A percentile compares a stretch with the other conserved stretches of the same genome.
Conservation (phyloP, 768 basidiomycete species). For the Russula abietina region DNA sequence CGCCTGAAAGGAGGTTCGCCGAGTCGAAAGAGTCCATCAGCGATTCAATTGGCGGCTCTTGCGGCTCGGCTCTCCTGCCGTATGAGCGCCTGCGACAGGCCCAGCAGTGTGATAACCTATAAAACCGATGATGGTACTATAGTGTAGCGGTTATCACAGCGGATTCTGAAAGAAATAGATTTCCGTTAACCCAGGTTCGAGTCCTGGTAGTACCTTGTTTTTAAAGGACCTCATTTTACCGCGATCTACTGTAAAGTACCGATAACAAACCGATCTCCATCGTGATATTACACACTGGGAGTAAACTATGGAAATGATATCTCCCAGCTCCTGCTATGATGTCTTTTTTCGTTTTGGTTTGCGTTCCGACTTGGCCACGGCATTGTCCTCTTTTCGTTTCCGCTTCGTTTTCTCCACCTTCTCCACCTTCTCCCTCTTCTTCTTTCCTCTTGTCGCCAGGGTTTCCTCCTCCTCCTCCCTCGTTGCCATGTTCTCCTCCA, state of each 20-base stretch:
- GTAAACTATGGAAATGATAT: neutral
- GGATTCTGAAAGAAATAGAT: constrained; percentile 32
- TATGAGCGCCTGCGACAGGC: neutral
- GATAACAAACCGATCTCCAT: neutral
- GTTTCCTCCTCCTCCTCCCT: constrained; percentile 24
- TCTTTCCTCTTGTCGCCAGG: neutral
- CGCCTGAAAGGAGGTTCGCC: constrained; percentile 27
- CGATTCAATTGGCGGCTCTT: neutral
- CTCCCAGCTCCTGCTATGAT: neutral
- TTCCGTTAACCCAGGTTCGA: constrained; percentile 26
- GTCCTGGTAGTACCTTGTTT: constrained; percentile 21
- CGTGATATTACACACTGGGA: neutral
- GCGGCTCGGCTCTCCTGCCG: too few species aligned
- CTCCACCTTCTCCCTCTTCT: constrained; percentile 22
- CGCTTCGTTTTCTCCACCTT: constrained; percentile 25
- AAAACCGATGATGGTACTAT: constrained; percentile 8
- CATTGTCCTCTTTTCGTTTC: constrained; percentile 26
- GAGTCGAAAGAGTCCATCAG: constrained; percentile 34
- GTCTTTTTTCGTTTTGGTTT: constrained; percentile 31
- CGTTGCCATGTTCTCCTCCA: constrained; percentile 20
- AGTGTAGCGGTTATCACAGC: constrained; percentile 39
- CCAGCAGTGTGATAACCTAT: neutral
- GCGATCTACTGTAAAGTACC: too few species aligned
- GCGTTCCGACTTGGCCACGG: constrained; percentile 20
- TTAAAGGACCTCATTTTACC: neutral